Percentiles rank a stretch among this genome's conserved stretches.
Conservation (phyloP, 2,329 filamentous ascomycete species). For the Fusarium kyushuense region DNA sequence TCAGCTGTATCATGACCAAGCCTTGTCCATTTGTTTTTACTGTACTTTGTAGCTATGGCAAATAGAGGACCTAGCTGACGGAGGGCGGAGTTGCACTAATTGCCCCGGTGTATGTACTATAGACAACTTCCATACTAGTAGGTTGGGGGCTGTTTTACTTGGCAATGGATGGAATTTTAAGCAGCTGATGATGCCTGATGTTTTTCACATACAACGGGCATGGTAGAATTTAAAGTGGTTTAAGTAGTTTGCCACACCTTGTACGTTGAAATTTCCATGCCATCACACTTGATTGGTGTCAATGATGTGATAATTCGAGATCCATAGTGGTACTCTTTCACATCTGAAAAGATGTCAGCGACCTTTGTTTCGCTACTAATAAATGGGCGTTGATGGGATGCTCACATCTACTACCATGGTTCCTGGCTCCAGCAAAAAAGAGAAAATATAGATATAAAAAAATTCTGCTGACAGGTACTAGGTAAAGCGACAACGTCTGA, state of each 20-base stretch:
- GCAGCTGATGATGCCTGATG: conserved; percentile 21
- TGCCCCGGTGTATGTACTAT: conserved; percentile 20
- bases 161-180: neutral
- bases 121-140: no score
- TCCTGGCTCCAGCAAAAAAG: neutral
- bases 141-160: conserved; percentile 8
- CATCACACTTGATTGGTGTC: neutral
- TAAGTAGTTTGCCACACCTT: conserved; percentile 35
- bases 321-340: neutral
- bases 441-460: conserved; percentile 12
- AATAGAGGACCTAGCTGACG: conserved; percentile 19
- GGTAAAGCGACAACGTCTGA: conserved; percentile 13
- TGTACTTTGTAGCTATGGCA: conserved; percentile 37
- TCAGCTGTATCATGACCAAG: conserved; percentile 13
- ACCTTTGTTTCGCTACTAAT: conserved; percentile 19
- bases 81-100: conserved; percentile 27
- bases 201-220: conserved; percentile 15
- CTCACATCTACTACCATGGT: conserved; percentile 24
- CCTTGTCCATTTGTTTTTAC: conserved; percentile 35
- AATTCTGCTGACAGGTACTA: neutral
- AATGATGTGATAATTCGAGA: neutral
- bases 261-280: neutral
- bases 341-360: conserved; percentile 3
- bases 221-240: conserved; percentile 8
- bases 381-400: conserved; percentile 1